These are phyloP conservation scores for Polygonum maritimum DNA, from an alignment of 148 eudicot species.

Conservation along the genomic window DNA sequence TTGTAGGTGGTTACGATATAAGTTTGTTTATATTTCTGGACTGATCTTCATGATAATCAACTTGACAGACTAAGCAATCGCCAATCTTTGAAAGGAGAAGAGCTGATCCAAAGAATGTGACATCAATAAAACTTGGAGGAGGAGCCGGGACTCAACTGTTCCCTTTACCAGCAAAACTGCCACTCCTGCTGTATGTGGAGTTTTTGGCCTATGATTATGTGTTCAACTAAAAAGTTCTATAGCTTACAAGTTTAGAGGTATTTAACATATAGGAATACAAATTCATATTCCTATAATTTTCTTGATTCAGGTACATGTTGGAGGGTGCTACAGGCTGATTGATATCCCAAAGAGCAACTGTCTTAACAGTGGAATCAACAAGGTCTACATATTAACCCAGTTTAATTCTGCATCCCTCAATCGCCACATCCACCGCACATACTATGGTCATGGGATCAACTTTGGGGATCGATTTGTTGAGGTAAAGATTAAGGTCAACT, in stretches of 20 bases:
- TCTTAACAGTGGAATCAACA: conserved; percentile 87
- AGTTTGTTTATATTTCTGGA: neutral
- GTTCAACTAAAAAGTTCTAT: neutral
- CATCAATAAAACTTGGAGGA: conserved; percentile 80
- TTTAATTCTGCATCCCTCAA: conserved; percentile 93
- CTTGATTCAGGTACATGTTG: conserved; percentile 77
- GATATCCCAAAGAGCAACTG: conserved; percentile 99
- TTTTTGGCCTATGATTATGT: no score
- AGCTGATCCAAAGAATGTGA: conserved; percentile 65
- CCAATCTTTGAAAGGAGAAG: conserved; percentile 35
- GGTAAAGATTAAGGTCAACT: conserved; percentile 26
- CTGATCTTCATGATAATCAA: neutral
- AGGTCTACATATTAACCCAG: conserved; percentile 79
- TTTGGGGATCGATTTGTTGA: conserved; percentile 97
- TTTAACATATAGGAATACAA: neutral
- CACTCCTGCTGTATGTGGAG: conserved; percentile 93
- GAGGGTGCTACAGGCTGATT: conserved; percentile 93
- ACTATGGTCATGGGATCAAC: conserved; percentile 75
- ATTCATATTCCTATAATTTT: neutral
- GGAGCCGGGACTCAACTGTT: conserved; percentile 84
- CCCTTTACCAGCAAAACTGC: conserved; percentile 85
- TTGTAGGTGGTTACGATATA: neutral
- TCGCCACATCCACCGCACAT: conserved; percentile 88
- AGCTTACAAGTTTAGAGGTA: neutral
- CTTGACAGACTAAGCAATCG: conserved; percentile 37